Evolutionary conservation across 2,329 filamentous ascomycete genomes (phyloP).

Genomic region (Diaporthe vexans): DNA sequence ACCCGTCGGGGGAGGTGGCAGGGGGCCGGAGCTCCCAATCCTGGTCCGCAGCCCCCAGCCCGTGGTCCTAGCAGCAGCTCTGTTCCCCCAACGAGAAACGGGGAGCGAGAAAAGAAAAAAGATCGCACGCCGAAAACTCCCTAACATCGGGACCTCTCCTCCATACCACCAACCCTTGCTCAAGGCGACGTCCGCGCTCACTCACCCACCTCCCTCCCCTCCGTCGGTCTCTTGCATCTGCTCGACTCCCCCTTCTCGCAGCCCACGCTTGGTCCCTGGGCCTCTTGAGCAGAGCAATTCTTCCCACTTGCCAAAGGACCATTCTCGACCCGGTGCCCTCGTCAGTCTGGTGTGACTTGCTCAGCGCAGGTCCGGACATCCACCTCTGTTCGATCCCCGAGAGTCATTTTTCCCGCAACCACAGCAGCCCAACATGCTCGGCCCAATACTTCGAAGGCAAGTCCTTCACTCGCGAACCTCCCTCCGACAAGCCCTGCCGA

Average conservation of each 20-base stretch:
- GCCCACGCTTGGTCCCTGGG: slow-evolving; percentile 18
- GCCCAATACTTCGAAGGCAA: slow-evolving; percentile 74
- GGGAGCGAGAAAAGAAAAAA: slow-evolving; percentile 40
- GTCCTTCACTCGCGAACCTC: slow-evolving; percentile 66
- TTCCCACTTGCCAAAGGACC: slow-evolving; percentile 19
- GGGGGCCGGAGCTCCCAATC: slow-evolving; percentile 28
- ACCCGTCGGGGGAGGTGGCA: slow-evolving; percentile 11
- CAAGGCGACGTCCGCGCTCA: slow-evolving; percentile 32
- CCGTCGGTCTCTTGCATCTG: slow-evolving; percentile 41
- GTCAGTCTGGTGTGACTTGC: slow-evolving; percentile 42
- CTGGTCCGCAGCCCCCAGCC: slow-evolving; percentile 22
- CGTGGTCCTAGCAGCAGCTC: slow-evolving; percentile 23
- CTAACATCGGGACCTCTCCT: slow-evolving; percentile 39
- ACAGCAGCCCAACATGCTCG: slow-evolving; percentile 66
- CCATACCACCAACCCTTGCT: slow-evolving; percentile 34
- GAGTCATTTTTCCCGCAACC: slow-evolving; percentile 45
- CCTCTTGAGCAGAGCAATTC: slow-evolving; percentile 35
- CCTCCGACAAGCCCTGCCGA: slow-evolving; percentile 65
- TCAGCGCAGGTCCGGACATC: slow-evolving; percentile 40
- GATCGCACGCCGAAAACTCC: slow-evolving; percentile 42
- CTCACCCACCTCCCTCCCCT: slow-evolving; percentile 42
- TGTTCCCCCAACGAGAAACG: slow-evolving; percentile 38
- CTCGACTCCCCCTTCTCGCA: slow-evolving; percentile 40
- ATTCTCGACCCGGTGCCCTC: slow-evolving; percentile 41
- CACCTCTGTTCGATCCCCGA: slow-evolving; percentile 43